A percentile compares a stretch with the other conserved stretches of the same genome.
phyloP scores from a whole-genome alignment of 495 filamentous ascomycete species.

The Ramalina peruviana region DNA sequence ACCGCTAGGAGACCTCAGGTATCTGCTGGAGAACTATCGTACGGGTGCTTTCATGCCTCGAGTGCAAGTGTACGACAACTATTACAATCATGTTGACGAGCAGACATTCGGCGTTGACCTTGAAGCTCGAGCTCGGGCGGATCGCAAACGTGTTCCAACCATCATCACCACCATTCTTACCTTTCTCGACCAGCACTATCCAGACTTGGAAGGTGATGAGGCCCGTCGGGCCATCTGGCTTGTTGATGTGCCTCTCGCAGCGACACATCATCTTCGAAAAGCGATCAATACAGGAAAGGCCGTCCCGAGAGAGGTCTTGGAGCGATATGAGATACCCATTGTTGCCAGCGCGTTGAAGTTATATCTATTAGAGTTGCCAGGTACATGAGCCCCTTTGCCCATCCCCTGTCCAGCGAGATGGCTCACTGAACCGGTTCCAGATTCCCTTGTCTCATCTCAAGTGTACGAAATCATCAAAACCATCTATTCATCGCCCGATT shows the following conservation, averaged over 20 bases:
- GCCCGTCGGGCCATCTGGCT: conserved; percentile 88
- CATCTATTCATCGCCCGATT: conserved; percentile 49
- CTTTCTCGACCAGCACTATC: conserved; percentile 91
- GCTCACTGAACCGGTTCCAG: conserved; percentile 27
- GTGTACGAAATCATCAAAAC: conserved; percentile 98
- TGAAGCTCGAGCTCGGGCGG: conserved; percentile 81
- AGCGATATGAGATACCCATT: conserved; percentile 81
- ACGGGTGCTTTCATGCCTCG: conserved; percentile 84
- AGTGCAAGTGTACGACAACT: conserved; percentile 95
- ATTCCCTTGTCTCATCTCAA: conserved; percentile 93
- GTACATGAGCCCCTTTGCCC: conserved; percentile 26
- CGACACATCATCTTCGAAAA: conserved; percentile 72
- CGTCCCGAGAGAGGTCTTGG: conserved; percentile 59
- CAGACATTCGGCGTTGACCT: conserved; percentile 97
- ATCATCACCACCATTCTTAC: conserved; percentile 87
- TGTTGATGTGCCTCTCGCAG: conserved; percentile 70
- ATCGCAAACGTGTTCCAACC: conserved; percentile 87
- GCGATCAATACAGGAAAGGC: conserved; percentile 79
- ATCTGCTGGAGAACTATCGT: conserved; percentile 93
- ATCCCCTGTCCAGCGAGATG: neutral
- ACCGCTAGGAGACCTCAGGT: conserved; percentile 78
- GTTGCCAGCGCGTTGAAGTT: conserved; percentile 89
- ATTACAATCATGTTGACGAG: conserved; percentile 95
- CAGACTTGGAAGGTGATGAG: conserved; percentile 94
- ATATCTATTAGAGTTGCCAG: conserved; percentile 89